Conservation (phyloP, 2,329 filamentous ascomycete genomes). For the Monosporascus sp. region DNA sequence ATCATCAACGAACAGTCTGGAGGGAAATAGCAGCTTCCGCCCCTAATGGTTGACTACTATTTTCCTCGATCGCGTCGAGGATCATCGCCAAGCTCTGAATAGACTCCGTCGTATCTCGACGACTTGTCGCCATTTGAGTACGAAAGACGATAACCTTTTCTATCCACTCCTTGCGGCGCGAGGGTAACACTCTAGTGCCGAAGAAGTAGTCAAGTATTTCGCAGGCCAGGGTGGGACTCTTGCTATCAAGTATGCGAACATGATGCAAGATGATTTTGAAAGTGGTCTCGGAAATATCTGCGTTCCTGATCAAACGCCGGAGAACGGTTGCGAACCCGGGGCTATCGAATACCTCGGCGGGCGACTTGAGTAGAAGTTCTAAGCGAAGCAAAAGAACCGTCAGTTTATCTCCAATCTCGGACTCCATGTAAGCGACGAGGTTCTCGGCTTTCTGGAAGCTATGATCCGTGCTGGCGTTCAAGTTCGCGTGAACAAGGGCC, state of each 20-base stretch:
- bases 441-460: conserved; percentile 47
- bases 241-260: conserved; percentile 58
- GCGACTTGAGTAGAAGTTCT: conserved; percentile 52
- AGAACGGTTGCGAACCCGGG: conserved; percentile 49
- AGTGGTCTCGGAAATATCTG: conserved; percentile 56
- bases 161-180: conserved; percentile 52
- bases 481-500: conserved; percentile 49
- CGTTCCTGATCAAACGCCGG: conserved; percentile 52
- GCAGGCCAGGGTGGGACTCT: conserved; percentile 42
- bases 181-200: conserved; percentile 44
- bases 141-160: conserved; percentile 65
- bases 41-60: conserved; percentile 43
- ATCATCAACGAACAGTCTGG: conserved; percentile 51
- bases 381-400: conserved; percentile 64
- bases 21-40: conserved; percentile 59
- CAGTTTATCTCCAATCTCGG: conserved; percentile 58
- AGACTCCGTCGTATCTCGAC: conserved; percentile 30
- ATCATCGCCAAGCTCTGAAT: conserved; percentile 21
- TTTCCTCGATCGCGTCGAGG: conserved; percentile 34
- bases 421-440: conserved; percentile 56
- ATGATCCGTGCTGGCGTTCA: conserved; percentile 41
- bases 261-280: conserved; percentile 65
- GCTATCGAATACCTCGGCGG: conserved; percentile 42
- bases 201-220: conserved; percentile 61
- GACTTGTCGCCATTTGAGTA: conserved; percentile 57